Conservation (phyloP, 2,329 filamentous ascomycete genomes). For the Fusarium globosum region DNA sequence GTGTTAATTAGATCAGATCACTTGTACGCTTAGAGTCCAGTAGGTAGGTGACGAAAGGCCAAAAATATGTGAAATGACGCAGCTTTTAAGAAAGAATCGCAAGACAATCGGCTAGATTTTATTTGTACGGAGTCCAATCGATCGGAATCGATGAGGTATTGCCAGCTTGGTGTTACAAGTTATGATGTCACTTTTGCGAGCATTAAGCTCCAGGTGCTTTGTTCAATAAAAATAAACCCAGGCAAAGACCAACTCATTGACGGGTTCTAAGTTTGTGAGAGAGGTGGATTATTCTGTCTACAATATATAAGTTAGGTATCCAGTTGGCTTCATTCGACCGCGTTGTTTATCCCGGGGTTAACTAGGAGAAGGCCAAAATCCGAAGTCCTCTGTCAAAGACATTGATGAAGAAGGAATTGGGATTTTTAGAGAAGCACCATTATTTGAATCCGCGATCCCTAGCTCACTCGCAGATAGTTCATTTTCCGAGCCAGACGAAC, state of each 20-base stretch:
- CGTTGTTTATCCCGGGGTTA: not conserved
- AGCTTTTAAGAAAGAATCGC: not conserved
- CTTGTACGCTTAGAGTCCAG: not conserved
- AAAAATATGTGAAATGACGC: not conserved
- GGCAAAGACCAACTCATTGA: not conserved
- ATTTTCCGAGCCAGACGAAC: not conserved
- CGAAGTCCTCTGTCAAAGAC: not conserved
- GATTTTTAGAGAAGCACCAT: not conserved
- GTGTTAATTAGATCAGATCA: not conserved
- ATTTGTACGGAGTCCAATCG: slow-evolving; percentile 10
- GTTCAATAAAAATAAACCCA: not conserved
- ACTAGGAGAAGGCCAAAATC: not conserved
- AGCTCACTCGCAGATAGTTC: not conserved
- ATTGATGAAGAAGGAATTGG: not conserved
- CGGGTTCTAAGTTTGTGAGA: not conserved
- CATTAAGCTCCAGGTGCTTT: not conserved
- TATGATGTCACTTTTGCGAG: slow-evolving; percentile 37
- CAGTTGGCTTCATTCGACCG: not conserved
- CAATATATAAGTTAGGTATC: too few species aligned
- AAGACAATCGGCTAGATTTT: not conserved
- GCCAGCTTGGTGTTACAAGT: slow-evolving; percentile 15
- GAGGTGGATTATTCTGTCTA: not conserved
- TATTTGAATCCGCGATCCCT: not conserved
- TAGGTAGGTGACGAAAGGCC: not conserved
- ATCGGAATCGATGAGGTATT: slow-evolving; percentile 27